Conservation (phyloP, 2,329 filamentous ascomycete genomes). For the Bretziella fagacearum region DNA sequence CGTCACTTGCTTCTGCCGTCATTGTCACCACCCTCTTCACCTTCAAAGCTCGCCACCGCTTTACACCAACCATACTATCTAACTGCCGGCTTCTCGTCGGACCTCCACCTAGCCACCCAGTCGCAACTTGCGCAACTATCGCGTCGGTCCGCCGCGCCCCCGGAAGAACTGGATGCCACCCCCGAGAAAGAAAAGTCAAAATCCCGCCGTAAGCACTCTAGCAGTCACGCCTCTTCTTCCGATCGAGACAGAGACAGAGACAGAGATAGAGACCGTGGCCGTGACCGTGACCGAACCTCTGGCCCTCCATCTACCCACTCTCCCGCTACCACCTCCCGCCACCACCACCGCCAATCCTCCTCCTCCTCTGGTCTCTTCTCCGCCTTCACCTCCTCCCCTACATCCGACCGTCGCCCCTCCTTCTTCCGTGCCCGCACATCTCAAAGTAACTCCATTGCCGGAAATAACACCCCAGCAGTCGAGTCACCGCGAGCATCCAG, state of each 20-base stretch:
- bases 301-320: not conserved
- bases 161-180: conserved; percentile 11
- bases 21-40: not conserved
- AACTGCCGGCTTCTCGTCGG: conserved; percentile 12
- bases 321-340: not conserved
- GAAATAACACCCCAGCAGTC: too few relatives aligned
- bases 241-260: not conserved
- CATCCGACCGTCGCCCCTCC: not conserved
- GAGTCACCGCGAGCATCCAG: too few relatives aligned
- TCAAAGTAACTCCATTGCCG: not conserved
- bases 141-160: conserved; percentile 7
- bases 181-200: conserved; percentile 1
- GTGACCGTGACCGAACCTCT: conserved; percentile 2
- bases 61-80: conserved; percentile 12
- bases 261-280: not conserved
- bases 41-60: conserved; percentile 3
- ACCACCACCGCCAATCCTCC: too few relatives aligned
- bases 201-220: not conserved
- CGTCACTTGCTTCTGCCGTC: not conserved
- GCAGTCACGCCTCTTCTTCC: not conserved
- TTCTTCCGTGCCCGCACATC: not conserved
- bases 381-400: not conserved
- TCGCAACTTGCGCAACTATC: conserved; percentile 9
- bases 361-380: not conserved
- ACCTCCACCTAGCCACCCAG: conserved; percentile 13